Percentiles rank a stretch among this genome's conserved stretches.
Evolutionary conservation across 129 eudicot genomes (phyloP).

Genomic region (Ambrosia trifida): DNA sequence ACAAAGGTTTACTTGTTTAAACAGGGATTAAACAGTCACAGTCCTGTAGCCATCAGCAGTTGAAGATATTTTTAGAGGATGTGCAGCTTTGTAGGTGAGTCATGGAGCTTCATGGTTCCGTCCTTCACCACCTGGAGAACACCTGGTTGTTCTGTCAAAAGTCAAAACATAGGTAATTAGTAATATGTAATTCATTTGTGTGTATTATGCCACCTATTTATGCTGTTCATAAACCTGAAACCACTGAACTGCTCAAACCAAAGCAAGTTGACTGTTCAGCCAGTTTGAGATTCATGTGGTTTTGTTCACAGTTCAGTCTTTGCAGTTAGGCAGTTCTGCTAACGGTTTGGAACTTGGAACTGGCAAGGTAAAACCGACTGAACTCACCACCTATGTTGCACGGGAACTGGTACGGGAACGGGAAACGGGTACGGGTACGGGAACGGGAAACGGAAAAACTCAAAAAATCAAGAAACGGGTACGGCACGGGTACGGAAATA

Average conservation of each 20-base stretch:
- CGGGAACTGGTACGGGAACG: too few relatives aligned
- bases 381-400: too few relatives aligned
- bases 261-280: not conserved
- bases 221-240: not conserved
- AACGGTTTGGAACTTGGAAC: not conserved
- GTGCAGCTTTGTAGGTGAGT: constrained; percentile 22
- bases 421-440: too few relatives aligned
- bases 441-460: too few relatives aligned
- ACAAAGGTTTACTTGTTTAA: not conserved
- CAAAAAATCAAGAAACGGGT: too few relatives aligned
- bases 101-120: constrained; percentile 35
- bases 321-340: not conserved
- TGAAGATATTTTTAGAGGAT: constrained; percentile 20
- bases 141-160: constrained; percentile 35
- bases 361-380: not conserved
- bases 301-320: not conserved
- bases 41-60: not conserved
- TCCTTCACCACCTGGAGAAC: constrained; percentile 36
- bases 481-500: too few relatives aligned
- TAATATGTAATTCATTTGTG: not conserved
- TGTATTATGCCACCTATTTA: not conserved
- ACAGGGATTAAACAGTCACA: constrained; percentile 11
- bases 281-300: not conserved
- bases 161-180: constrained; percentile 1
- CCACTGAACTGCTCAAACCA: not conserved